Evolutionary conservation across 306 rosid species (phyloP), one percentile per base, ranked within the genome.

Genomic region (Inga laurina): DNA sequence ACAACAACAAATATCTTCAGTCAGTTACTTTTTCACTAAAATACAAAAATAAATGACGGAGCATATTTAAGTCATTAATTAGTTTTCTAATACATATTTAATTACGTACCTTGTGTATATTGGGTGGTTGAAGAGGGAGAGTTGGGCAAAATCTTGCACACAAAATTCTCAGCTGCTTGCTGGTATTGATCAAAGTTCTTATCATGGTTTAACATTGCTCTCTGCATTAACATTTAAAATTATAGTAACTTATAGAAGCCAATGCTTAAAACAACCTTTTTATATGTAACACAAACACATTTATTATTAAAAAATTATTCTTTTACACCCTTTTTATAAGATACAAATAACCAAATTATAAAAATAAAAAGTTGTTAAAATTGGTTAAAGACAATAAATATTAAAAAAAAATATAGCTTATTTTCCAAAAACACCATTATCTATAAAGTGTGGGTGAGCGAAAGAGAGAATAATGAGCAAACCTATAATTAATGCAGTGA

Each of bases 101-200:
- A 37, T 5, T 6, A 5, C 43, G 43, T 83, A 94, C 98, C 98
- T 85, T 89, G 97, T 56, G 99, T 93, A 69, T 96, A 96, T 77
- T 93, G 93, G 46, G 98, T 93, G 49, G 88, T 93, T 16, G 98
- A 89, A 67, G 84, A 90, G 34, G 99, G 99, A 77, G 96, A 92
- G 85, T 92, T 92, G 30, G 98, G 98, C 83, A 95, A 87, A 82
- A 95, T 92, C 57, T 92, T 82, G 85, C 99, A 95, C 92, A 95
- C 92, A 64, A 95, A 95, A 65, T 89, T 84, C 81, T 95, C 98
- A 19, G 98, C 98, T 81, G 90, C 78, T 86, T 93, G 92, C 73
- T 82, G 89, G 79, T 81, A 95, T 15, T 82, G 83, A 56, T 90
- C 92, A 19, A 91, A 90, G 74, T 95, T 92, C 69, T 86, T 87